Base-by-base conservation (phyloP, 108 stramenopile species). In the Cyclotella choctawhatcheeana region DNA sequence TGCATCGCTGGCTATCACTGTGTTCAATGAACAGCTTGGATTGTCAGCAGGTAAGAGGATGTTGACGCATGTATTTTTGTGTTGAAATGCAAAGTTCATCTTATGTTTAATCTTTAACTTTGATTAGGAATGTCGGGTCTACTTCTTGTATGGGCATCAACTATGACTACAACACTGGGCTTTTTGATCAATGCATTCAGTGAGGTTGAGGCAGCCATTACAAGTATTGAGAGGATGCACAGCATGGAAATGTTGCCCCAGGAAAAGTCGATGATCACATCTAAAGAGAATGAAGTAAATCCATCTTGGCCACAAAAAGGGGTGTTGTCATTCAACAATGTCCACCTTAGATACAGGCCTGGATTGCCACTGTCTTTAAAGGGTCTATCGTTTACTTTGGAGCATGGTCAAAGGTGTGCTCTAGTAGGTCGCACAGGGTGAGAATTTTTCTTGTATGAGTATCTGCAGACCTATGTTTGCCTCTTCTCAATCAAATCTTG, bases 291-390 rank as follows among this genome's bases (percentile, higher is more conserved):
- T 37, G 8, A 61, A 37, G 59, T 61, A 40, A 12, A 40, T 12
- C 12, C 37, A 40, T 40, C 37, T 10, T 95, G 93, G 93, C 93
- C 93, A 21, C 91, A 89, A 89, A 85, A 77, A 50, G 93, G 93
- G 12, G 77, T 67, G 14, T 45, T 95, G n/a, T 22, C 55, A 17
- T 89, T 95, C 34, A 77, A 84, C 6, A 81, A 89, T 58, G 87
- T 95, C 2, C 87, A 86, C 5, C 87, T 92, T 89, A 59, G 85
- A 64, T 95, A 95, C 80, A 87, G 77, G 54, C 67, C 77, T 29
- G 56, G 59, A 12, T 75, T 86, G 29, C 88, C 89, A 27, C 58
- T 88, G 17, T 88, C 90, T 10, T 68, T 95, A 33, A 84, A 85
- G 25, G 56, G 75, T 25, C 79, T 95, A 10, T 75, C 81, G 2